Evolutionary conservation across 805 yeast species (phyloP), one percentile per base, ranked within the genome.

Genomic region (Blastobotrys attinorum): DNA sequence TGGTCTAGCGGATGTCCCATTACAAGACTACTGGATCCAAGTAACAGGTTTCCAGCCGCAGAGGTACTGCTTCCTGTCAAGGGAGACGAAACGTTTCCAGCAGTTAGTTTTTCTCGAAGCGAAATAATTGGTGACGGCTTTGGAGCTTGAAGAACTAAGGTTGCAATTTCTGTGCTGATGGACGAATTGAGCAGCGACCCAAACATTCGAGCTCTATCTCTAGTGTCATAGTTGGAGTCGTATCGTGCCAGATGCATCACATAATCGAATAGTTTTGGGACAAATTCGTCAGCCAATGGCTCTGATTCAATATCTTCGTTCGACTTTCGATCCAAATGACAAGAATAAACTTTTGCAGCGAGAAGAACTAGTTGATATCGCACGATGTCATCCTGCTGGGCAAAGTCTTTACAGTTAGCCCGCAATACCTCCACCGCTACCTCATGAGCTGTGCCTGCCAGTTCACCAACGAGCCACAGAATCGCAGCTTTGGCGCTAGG

Each of bases 401-500:
- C 64, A 57, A 83, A 84, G 3, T 57, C 62, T 23, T 70, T 70
- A 5, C 81, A 60, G 31, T 83, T 62, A 11, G 66, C 63, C 42
- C 96, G 70, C 44, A 87, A 64, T 2, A 86, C 73, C 57, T 90
- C 96, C 0, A 94, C 89, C 3, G 89, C 81, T 40, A 84, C 62
- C 22, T 62, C 61, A 3, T 52, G 50, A 31, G 68, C 69, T 22
- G 64, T 54, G 13, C 58, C 61, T 0, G 81, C 70, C 57, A 80
- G 81, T 56, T 92, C 97, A 3, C 97, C 96, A 42, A 90, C 73
- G 7, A 90, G 70, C 97, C 97, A 92, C 4, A 90, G 71, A 8
- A 89, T 79, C 38, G 90, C 83, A 1, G 95, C 87, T 51, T 79
- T 76, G 0, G 97, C 94, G 15, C 65, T 49, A 1, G 61, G 45